Conservation (phyloP, 306 rosid genomes). For the Quillaja saponaria region DNA sequence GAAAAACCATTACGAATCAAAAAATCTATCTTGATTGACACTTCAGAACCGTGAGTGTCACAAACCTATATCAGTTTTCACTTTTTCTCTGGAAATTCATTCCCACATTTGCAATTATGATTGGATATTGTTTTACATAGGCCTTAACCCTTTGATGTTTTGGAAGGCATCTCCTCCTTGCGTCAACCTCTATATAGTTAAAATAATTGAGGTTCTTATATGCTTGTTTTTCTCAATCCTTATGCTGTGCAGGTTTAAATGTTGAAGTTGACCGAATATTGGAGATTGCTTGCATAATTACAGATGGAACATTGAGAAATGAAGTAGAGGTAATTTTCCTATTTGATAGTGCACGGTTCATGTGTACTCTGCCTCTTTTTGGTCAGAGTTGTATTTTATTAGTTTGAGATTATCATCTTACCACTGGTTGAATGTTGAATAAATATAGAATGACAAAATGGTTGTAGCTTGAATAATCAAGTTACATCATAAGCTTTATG, state of each 20-base stretch:
- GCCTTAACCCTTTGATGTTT: not conserved
- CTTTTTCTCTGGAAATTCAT: too few relatives aligned
- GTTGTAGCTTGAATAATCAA: too few relatives aligned
- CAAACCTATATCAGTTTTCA: too few relatives aligned
- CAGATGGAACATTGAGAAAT: slow-evolving; percentile 81
- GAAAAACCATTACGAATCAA: too few relatives aligned
- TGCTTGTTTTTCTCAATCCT: not conserved
- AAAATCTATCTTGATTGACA: too few relatives aligned
- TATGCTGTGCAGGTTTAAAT: slow-evolving; percentile 62
- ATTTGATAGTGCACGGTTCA: slow-evolving; percentile 9
- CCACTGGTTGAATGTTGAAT: too few relatives aligned
- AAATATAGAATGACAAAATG: too few relatives aligned
- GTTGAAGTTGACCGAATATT: slow-evolving; percentile 83
- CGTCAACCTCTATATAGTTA: not conserved
- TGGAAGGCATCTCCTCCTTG: not conserved
- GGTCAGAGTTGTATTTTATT: slow-evolving; percentile 4
- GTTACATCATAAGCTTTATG: too few relatives aligned
- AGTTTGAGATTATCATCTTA: slow-evolving; percentile 13
- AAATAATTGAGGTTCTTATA: not conserved
- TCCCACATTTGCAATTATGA: too few relatives aligned
- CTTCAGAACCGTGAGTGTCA: too few relatives aligned
- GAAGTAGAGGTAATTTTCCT: slow-evolving; percentile 61
- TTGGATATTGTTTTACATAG: not conserved
- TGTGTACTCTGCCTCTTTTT: not conserved
- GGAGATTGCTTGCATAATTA: slow-evolving; percentile 92